These are phyloP conservation scores for Limnomonas spitsbergensis DNA, from an alignment of 139 green algal species.

Conservation along the genomic window DNA sequence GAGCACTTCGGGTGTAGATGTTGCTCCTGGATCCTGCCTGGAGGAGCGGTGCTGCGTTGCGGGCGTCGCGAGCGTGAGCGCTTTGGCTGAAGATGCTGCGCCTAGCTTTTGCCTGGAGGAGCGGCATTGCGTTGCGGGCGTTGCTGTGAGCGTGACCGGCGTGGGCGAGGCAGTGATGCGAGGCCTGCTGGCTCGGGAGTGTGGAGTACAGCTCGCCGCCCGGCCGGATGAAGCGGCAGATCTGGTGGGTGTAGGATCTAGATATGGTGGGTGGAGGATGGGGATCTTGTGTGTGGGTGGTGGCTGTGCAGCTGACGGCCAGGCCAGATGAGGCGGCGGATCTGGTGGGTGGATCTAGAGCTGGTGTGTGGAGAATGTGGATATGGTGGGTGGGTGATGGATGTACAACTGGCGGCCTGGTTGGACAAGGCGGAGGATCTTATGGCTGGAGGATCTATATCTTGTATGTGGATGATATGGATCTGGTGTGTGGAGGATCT, in stretches of 20 bases:
- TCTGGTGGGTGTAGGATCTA: neutral
- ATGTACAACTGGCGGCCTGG: neutral
- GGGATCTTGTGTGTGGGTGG: neutral
- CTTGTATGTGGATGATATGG: no score
- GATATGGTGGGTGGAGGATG: neutral
- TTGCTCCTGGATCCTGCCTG: neutral
- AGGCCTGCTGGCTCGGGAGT: constrained; percentile 47
- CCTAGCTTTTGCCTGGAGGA: neutral
- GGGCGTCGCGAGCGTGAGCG: neutral
- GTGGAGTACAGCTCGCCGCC: neutral
- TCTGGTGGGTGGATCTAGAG: no score
- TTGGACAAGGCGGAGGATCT: neutral
- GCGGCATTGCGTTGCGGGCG: neutral
- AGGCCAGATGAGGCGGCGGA: neutral
- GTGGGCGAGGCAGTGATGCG: constrained; percentile 72
- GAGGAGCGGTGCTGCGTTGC: no score
- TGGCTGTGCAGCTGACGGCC: neutral
- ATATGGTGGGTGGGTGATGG: neutral
- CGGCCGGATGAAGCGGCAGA: neutral
- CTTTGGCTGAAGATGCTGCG: neutral
- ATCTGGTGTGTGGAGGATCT: no score
- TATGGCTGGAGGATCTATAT: no score
- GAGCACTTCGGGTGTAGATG: neutral
- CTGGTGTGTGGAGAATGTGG: neutral
- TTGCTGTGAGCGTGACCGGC: constrained; percentile 64